Evolutionary conservation across 1,284 basidiomycete genomes (phyloP).

Genomic region (Agaricales sp.): DNA sequence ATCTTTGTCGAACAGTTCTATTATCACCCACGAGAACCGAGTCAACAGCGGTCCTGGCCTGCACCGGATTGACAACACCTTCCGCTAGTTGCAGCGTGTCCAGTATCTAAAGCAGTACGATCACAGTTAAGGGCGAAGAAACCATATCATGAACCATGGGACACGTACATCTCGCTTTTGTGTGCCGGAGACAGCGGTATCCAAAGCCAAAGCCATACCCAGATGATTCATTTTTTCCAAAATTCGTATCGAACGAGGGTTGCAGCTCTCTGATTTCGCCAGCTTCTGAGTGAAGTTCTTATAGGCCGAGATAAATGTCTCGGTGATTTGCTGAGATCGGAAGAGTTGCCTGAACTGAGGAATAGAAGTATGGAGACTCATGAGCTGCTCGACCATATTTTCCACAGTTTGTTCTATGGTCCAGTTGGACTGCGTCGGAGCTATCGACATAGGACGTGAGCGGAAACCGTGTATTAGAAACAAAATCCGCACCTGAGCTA

Average conservation of each 20-base stretch:
- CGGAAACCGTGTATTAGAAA: too few species aligned
- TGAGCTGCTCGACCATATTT: constrained; percentile 52
- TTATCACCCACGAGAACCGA: constrained; percentile 37
- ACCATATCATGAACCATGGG: constrained; percentile 2
- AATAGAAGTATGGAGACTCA: constrained; percentile 51
- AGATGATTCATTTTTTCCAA: constrained; percentile 62
- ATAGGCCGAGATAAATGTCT: constrained; percentile 54
- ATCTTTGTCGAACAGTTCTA: constrained; percentile 38
- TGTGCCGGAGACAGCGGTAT: constrained; percentile 40
- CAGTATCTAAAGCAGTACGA: constrained; percentile 33
- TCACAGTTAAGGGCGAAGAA: constrained; percentile 3
- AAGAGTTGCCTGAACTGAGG: constrained; percentile 61
- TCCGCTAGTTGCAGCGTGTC: constrained; percentile 46
- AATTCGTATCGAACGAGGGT: constrained; percentile 37
- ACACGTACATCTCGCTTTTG: constrained; percentile 58
- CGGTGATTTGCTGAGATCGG: constrained; percentile 55
- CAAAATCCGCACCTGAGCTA: constrained; percentile 14
- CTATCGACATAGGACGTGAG: constrained; percentile 8
- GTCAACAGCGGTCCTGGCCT: constrained; percentile 39
- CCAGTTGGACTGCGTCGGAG: constrained; percentile 17
- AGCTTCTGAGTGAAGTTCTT: constrained; percentile 41
- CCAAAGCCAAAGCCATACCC: constrained; percentile 52
- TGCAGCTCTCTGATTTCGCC: constrained; percentile 25
- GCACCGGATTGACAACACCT: constrained; percentile 35
- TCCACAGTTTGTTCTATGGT: constrained; percentile 40